Evolutionary conservation across 441 rosid species (phyloP).

Genomic region (Populus hybrid): DNA sequence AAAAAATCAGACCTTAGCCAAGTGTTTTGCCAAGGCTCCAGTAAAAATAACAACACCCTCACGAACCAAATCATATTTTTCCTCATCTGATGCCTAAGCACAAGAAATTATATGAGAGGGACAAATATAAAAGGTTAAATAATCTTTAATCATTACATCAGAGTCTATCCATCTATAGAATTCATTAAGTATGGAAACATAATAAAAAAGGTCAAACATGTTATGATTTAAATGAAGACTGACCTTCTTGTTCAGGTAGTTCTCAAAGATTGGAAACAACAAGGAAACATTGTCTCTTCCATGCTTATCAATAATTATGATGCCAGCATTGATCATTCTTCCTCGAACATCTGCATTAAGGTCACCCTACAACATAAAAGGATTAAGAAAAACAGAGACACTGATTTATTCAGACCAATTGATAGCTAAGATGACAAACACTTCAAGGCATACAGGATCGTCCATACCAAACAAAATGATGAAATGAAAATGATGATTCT

Average conservation of each 20-base stretch:
- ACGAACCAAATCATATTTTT: slow-evolving; percentile 92
- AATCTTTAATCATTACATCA: slow-evolving; percentile 1
- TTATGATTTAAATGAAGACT: slow-evolving; percentile 19
- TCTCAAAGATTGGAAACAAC: slow-evolving; percentile 95
- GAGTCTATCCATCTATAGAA: background rate
- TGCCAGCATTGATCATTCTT: slow-evolving; percentile 97
- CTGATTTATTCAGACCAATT: background rate
- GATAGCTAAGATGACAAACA: background rate
- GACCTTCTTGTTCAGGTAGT: slow-evolving; percentile 95
- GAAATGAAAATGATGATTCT: background rate
- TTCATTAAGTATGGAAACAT: background rate
- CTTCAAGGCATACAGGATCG: background rate
- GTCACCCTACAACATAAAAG: slow-evolving; percentile 70
- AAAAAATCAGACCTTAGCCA: slow-evolving; percentile 60
- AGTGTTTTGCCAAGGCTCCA: slow-evolving; percentile 96
- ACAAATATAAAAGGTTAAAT: background rate
- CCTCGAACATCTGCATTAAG: slow-evolving; percentile 98
- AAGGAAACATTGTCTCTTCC: slow-evolving; percentile 90
- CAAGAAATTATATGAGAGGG: slow-evolving; percentile 12
- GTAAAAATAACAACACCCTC: slow-evolving; percentile 99
- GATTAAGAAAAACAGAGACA: background rate
- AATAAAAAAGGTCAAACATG: background rate
- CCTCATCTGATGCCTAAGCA: slow-evolving; percentile 87
- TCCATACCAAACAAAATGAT: background rate
- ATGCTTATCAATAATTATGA: slow-evolving; percentile 91